Conservation (phyloP, 2,329 filamentous ascomycete genomes). For the Fusarium musae region DNA sequence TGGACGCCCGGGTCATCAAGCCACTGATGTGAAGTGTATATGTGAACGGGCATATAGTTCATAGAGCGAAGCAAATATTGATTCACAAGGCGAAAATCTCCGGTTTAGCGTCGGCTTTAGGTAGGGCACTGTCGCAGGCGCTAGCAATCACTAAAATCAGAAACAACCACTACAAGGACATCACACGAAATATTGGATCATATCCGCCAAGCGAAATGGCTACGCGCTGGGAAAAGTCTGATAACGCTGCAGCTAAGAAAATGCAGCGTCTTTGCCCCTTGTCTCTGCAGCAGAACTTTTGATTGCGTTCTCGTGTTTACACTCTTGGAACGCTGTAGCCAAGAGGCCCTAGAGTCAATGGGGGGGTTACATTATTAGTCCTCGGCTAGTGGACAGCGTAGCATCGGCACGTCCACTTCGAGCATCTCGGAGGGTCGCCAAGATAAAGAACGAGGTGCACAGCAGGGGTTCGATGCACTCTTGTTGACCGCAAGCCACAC, state of each 20-base stretch:
- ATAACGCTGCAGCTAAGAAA: conserved; percentile 15
- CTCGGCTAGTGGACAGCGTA: not conserved
- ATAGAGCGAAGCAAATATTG: not conserved
- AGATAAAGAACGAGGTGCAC: not conserved
- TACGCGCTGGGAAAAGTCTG: conserved; percentile 4
- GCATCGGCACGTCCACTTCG: not conserved
- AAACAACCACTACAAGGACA: not conserved
- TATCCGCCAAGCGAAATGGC: not conserved
- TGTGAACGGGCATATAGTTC: conserved; percentile 2
- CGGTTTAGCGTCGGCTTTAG: not conserved
- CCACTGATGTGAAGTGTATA: not conserved
- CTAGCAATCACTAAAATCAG: not conserved
- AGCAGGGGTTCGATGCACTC: not conserved
- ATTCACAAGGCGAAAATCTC: not conserved
- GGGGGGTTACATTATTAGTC: conserved; percentile 3
- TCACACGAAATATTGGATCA: too few species aligned
- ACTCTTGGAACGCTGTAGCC: not conserved
- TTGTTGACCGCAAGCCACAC: not conserved
- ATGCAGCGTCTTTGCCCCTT: not conserved
- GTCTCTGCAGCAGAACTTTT: conserved; percentile 21
- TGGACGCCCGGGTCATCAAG: not conserved
- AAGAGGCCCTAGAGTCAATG: not conserved
- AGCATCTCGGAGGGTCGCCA: not conserved
- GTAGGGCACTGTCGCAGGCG: not conserved
- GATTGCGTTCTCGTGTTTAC: conserved; percentile 27